phyloP scores from a whole-genome alignment of 257 asterid species.

The Penstemon davidsonii region DNA sequence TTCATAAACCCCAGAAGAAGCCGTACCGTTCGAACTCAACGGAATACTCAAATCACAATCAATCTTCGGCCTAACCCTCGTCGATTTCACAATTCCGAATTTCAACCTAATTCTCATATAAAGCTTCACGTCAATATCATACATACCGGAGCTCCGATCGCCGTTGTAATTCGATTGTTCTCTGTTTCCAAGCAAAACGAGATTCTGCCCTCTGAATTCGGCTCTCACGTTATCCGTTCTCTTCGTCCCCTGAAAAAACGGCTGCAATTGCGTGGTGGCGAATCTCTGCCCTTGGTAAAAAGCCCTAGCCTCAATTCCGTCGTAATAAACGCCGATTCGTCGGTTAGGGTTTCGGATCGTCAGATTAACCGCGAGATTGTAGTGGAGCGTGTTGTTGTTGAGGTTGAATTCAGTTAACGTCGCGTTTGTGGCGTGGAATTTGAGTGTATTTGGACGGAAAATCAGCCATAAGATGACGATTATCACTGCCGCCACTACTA shows the following conservation, averaged over 20 bases:
- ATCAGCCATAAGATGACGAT: conserved; percentile 25
- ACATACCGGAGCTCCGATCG: conserved; percentile 29
- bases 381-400: conserved; percentile 57
- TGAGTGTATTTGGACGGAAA: conserved; percentile 69
- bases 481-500: conserved; percentile 42
- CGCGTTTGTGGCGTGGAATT: conserved; percentile 60
- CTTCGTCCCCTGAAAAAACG: conserved; percentile 48
- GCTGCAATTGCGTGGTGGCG: conserved; percentile 7
- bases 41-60: conserved; percentile 53
- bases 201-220: conserved; percentile 37
- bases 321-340: conserved; percentile 86
- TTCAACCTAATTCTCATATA: conserved; percentile 36
- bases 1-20: conserved; percentile 26
- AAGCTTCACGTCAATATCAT: conserved; percentile 39
- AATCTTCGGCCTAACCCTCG: conserved; percentile 44
- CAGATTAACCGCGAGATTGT: conserved; percentile 60
- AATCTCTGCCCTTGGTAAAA: conserved; percentile 58
- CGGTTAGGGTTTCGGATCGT: conserved; percentile 78
- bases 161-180: conserved; percentile 25
- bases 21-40: conserved; percentile 30
- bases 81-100: conserved; percentile 31
- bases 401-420: conserved; percentile 56
- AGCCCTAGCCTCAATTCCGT: conserved; percentile 64
- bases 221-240: conserved; percentile 31
- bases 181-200: conserved; percentile 17